A percentile compares a stretch with the other conserved stretches of the same genome.
These are phyloP conservation scores for Trypanosoma conorhini DNA, from an alignment of 208 protist genomes.

Conservation along the genomic window DNA sequence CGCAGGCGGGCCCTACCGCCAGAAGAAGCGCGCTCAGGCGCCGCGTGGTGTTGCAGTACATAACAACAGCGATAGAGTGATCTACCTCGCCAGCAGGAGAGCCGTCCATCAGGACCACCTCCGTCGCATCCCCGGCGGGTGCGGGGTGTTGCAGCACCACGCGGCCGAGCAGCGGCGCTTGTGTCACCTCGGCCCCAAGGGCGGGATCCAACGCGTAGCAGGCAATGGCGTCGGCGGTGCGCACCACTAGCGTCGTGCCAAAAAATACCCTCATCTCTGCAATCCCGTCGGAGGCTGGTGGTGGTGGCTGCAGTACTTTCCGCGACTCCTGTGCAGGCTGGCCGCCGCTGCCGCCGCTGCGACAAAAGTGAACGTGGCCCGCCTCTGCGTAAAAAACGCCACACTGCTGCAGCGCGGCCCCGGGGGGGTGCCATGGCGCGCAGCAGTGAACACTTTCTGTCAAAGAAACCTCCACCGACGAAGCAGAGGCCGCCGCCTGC, in stretches of 20 bases:
- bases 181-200: not conserved
- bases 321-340: not conserved
- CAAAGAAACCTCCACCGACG: not conserved
- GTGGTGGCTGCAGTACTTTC: not conserved
- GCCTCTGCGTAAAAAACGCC: slow-evolving; percentile 20
- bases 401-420: slow-evolving; percentile 26
- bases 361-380: slow-evolving; percentile 14
- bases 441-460: slow-evolving; percentile 16
- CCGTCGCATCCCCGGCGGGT: not conserved
- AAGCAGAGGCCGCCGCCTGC: not conserved
- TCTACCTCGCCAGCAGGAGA: not conserved
- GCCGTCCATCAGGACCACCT: not conserved
- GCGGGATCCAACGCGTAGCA: slow-evolving; percentile 47
- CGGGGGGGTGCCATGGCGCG: slow-evolving; percentile 50
- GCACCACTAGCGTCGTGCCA: slow-evolving; percentile 40
- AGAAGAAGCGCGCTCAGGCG: slow-evolving; percentile 5
- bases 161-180: slow-evolving; percentile 8
- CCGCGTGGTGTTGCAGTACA: not conserved
- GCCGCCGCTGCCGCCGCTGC: not conserved
- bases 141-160: not conserved
- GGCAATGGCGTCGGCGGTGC: slow-evolving; percentile 25
- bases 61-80: not conserved
- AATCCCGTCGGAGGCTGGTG: slow-evolving; percentile 15
- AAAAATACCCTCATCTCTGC: slow-evolving; percentile 37
- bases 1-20: not conserved